phyloP scores from a whole-genome alignment of 371 early-diverging fungal species.

The Lichtheimia corymbifera region DNA sequence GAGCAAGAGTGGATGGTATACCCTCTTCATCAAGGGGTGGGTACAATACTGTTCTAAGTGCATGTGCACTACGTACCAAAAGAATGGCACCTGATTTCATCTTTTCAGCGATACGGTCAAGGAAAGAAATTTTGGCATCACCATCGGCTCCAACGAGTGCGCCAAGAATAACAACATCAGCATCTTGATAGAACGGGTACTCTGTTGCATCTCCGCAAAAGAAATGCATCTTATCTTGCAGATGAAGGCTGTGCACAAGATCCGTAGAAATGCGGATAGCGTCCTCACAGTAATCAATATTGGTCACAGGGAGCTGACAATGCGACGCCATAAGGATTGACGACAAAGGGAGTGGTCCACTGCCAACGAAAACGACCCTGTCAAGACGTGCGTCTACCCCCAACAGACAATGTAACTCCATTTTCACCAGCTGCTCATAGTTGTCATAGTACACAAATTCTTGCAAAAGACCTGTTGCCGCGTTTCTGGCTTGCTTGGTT shows the following conservation, averaged over 20 bases:
- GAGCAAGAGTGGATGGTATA: conserved; percentile 12
- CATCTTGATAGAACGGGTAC: conserved; percentile 15
- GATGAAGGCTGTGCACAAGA: conserved; percentile 16
- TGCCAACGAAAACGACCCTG: conserved; percentile 38
- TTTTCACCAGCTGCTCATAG: conserved; percentile 32
- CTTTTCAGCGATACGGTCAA: conserved; percentile 18
- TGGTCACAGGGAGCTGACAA: conserved; percentile 4
- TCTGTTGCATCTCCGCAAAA: conserved; percentile 18
- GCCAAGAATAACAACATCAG: conserved; percentile 38
- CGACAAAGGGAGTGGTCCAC: conserved; percentile 47
- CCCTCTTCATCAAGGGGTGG: conserved; percentile 26
- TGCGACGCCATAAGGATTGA: conserved; percentile 34
- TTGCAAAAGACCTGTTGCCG: background rate
- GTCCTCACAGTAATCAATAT: conserved; percentile 25
- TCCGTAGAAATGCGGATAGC: conserved; percentile 22
- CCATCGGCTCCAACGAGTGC: conserved; percentile 32
- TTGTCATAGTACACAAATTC: conserved; percentile 42
- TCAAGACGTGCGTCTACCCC: conserved; percentile 25
- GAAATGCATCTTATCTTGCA: conserved; percentile 16
- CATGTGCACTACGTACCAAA: conserved; percentile 38
- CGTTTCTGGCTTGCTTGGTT: too few relatives aligned
- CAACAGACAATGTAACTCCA: conserved; percentile 36
- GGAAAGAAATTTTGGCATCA: conserved; percentile 22
- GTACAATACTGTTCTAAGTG: conserved; percentile 36
- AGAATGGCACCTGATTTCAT: conserved; percentile 32